These are phyloP conservation scores for Monotropa hypopitys DNA, from an alignment of 179 eudicot species.

Conservation along the genomic window DNA sequence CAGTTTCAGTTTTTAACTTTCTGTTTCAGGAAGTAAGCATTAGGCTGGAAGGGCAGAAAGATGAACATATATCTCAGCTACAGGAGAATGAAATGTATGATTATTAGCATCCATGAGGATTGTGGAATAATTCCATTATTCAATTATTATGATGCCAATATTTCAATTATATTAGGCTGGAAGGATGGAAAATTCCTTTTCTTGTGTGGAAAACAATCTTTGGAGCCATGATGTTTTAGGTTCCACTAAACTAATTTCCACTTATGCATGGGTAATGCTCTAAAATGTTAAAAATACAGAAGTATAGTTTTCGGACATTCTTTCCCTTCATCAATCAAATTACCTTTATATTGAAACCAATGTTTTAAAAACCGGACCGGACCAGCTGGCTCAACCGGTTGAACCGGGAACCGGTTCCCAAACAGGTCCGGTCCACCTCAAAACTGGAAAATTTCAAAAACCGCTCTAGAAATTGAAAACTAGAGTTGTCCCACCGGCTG, in stretches of 20 bases:
- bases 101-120: conserved; percentile 2
- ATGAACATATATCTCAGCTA: conserved; percentile 68
- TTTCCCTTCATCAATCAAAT: neutral
- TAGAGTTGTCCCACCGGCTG: no score
- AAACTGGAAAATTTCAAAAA: no score
- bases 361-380: no score
- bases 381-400: no score
- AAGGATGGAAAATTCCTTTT: neutral
- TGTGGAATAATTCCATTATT: neutral
- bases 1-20: conserved; percentile 2
- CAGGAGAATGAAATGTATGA: conserved; percentile 92
- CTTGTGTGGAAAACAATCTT: no score
- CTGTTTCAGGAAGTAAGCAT: conserved; percentile 62
- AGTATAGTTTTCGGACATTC: neutral
- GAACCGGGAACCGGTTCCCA: no score
- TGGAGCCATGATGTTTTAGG: no score
- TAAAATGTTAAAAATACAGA: neutral
- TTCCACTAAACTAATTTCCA: no score
- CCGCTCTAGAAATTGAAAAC: no score
- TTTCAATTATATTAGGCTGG: neutral
- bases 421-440: no score
- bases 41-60: conserved; percentile 87
- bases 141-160: neutral
- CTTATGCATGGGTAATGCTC: no score
- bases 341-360: neutral